Evolutionary conservation across 371 early-diverging fungal genomes (phyloP).

Genomic region (Encephalitozoon cuniculi): DNA sequence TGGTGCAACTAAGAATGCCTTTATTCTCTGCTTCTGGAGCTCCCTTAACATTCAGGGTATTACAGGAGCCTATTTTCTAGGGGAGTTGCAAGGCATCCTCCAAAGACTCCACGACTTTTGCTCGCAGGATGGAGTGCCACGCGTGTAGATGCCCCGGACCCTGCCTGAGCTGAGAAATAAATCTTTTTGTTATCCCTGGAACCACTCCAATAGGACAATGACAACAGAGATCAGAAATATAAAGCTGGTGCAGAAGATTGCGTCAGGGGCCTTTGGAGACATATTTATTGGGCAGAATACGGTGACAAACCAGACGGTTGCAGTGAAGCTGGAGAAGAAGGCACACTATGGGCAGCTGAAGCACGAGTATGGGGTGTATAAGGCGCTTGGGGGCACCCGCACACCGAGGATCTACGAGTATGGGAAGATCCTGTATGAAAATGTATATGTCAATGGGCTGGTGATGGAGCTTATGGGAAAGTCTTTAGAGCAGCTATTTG

Average conservation of each 20-base stretch:
- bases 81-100: background rate
- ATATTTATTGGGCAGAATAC: slow-evolving; percentile 74
- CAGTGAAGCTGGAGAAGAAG: slow-evolving; percentile 65
- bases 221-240: slow-evolving; percentile 63
- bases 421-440: slow-evolving; percentile 59
- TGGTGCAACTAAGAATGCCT: slow-evolving; percentile 27
- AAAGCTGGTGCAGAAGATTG: slow-evolving; percentile 89
- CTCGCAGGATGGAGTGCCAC: background rate
- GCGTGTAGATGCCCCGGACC: background rate
- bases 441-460: slow-evolving; percentile 61
- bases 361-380: slow-evolving; percentile 63
- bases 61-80: slow-evolving; percentile 11
- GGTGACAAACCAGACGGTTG: slow-evolving; percentile 60
- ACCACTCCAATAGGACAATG: background rate
- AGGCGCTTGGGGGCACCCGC: slow-evolving; percentile 57
- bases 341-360: slow-evolving; percentile 60
- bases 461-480: slow-evolving; percentile 98
- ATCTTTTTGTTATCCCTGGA: slow-evolving; percentile 15
- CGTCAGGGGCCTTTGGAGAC: slow-evolving; percentile 95
- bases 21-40: slow-evolving; percentile 46
- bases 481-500: slow-evolving; percentile 91
- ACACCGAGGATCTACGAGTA: slow-evolving; percentile 60
- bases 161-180: background rate
- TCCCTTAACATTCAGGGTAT: slow-evolving; percentile 51
- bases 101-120: background rate